phyloP scores from a whole-genome alignment of 352 stramenopile genomes.

The Globisporangium barbulae region DNA sequence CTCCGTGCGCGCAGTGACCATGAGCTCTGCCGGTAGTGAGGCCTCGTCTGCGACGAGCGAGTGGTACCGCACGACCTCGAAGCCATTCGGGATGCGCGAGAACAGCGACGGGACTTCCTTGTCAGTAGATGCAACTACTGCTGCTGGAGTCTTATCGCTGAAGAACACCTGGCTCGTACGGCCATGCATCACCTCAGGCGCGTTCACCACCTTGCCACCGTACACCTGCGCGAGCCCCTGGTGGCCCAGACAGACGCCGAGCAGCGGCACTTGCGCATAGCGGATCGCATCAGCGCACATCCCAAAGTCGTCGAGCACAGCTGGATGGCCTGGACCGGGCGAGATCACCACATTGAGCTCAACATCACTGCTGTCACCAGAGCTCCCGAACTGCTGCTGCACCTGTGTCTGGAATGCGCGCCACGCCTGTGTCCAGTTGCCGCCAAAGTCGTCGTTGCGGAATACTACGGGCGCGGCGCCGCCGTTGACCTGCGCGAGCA shows the following conservation, averaged over 20 bases:
- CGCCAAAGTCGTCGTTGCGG: constrained; percentile 89
- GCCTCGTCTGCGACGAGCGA: constrained; percentile 86
- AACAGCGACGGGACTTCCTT: constrained; percentile 37
- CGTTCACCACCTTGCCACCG: constrained; percentile 76
- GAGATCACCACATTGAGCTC: constrained; percentile 87
- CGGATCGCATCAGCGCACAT: constrained; percentile 83
- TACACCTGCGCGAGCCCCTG: constrained; percentile 92
- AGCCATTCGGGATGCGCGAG: constrained; percentile 56
- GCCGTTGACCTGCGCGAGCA: constrained; percentile 91
- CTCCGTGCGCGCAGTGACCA: constrained; percentile 59
- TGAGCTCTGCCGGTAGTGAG: constrained; percentile 40
- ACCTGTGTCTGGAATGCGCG: constrained; percentile 43
- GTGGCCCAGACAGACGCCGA: constrained; percentile 98
- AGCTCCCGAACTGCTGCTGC: constrained; percentile 18
- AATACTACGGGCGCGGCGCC: constrained; percentile 87
- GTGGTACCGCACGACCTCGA: constrained; percentile 96
- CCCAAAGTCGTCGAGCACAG: constrained; percentile 76
- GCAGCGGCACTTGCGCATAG: constrained; percentile 67
- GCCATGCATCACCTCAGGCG: constrained; percentile 92
- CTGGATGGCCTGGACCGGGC: constrained; percentile 89
- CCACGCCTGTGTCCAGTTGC: constrained; percentile 63
- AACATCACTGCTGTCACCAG: constrained; percentile 17
- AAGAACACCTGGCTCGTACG: constrained; percentile 79
- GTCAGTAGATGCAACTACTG: constrained; percentile 11
- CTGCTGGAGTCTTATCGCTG: constrained; percentile 3